These are phyloP conservation scores for Chalciporus pseudorubinellus DNA, from an alignment of 768 basidiomycete genomes.

Conservation along the genomic window DNA sequence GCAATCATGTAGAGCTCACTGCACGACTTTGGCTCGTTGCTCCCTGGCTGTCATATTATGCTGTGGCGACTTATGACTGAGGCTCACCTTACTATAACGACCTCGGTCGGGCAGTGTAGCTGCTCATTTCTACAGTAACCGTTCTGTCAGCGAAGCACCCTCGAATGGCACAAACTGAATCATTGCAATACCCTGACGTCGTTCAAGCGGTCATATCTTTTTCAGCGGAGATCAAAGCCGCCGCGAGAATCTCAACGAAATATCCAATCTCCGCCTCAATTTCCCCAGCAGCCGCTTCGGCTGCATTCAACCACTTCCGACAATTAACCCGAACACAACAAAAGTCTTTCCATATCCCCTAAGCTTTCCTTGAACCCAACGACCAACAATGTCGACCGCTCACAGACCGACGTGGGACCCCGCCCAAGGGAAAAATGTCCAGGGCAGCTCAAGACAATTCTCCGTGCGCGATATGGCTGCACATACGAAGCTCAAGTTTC, in stretches of 20 bases:
- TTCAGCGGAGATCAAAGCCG: too few species aligned
- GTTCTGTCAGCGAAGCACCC: not conserved
- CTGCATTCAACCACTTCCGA: too few species aligned
- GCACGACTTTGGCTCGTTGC: too few species aligned
- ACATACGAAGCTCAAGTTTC: conserved; percentile 97
- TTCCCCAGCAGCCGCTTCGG: not conserved
- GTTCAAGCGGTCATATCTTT: not conserved
- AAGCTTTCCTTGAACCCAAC: not conserved
- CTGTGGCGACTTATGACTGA: too few species aligned
- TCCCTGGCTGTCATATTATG: too few species aligned
- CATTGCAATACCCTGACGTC: not conserved
- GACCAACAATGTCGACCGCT: conserved; percentile 73
- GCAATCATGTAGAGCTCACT: too few species aligned
- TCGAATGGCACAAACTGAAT: too few species aligned
- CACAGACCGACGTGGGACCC: conserved; percentile 98
- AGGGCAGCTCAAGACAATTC: conserved; percentile 88
- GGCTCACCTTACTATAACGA: too few species aligned
- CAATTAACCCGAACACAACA: not conserved
- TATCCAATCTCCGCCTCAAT: not conserved
- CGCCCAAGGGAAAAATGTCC: conserved; percentile 89
- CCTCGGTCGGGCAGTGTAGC: too few species aligned
- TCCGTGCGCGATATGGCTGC: conserved; percentile 92
- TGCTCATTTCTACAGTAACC: not conserved
- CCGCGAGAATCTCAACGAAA: too few species aligned
- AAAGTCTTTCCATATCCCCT: not conserved